These are phyloP conservation scores for Penicillium coffeae DNA, from an alignment of 495 filamentous ascomycete genomes.

Conservation along the genomic window DNA sequence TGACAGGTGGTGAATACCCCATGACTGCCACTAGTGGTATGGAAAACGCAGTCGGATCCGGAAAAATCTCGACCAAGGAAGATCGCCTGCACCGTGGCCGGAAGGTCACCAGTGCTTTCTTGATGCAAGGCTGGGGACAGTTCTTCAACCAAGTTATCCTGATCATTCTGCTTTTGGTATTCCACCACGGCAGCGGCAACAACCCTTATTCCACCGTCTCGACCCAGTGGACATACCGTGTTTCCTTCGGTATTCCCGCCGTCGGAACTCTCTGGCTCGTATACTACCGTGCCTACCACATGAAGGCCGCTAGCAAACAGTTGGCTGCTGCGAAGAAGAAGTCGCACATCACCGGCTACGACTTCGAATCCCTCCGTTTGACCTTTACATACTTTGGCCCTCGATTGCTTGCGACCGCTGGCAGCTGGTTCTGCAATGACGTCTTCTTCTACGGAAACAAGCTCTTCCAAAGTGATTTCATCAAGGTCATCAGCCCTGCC, in stretches of 20 bases:
- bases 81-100: constrained; percentile 90
- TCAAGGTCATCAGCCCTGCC: constrained; percentile 61
- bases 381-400: constrained; percentile 76
- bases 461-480: constrained; percentile 88
- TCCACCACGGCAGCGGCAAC: constrained; percentile 69
- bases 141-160: constrained; percentile 84
- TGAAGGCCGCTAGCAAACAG: constrained; percentile 72
- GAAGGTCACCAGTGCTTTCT: constrained; percentile 86
- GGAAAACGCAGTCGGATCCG: constrained; percentile 82
- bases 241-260: constrained; percentile 81
- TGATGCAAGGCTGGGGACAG: constrained; percentile 98
- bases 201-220: constrained; percentile 67
- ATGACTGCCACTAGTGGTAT: constrained; percentile 95
- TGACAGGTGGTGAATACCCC: constrained; percentile 72
- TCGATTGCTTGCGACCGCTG: constrained; percentile 78
- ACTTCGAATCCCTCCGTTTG: constrained; percentile 69
- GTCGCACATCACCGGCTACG: constrained; percentile 80
- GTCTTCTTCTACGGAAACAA: constrained; percentile 98
- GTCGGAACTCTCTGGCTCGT: constrained; percentile 87
- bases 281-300: constrained; percentile 87
- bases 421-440: constrained; percentile 86
- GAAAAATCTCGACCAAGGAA: constrained; percentile 79
- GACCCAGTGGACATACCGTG: constrained; percentile 78
- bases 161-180: constrained; percentile 74
- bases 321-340: constrained; percentile 76